These are phyloP conservation scores for Dothideomycetes sp. DNA, from an alignment of 2,329 filamentous ascomycete species.

Conservation along the genomic window DNA sequence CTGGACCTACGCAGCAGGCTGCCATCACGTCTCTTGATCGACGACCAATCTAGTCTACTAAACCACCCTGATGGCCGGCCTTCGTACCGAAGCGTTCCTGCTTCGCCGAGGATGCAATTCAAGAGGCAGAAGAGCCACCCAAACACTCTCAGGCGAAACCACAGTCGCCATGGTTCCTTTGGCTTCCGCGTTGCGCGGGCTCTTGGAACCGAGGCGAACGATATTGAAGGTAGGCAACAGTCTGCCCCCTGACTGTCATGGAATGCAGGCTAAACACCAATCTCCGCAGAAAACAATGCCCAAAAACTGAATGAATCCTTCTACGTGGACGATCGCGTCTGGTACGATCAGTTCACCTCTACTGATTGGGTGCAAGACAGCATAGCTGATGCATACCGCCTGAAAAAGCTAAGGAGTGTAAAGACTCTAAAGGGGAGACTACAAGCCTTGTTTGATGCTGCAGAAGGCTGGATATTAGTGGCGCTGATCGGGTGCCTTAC, in stretches of 20 bases:
- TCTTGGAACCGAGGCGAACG: constrained; percentile 23
- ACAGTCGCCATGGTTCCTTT: constrained; percentile 40
- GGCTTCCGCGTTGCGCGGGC: constrained; percentile 44
- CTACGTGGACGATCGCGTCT: constrained; percentile 74
- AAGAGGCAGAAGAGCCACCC: constrained; percentile 2
- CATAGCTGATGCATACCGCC: constrained; percentile 84
- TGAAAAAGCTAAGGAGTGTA: constrained; percentile 68
- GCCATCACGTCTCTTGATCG: constrained; percentile 19
- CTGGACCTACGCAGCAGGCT: constrained; percentile 21
- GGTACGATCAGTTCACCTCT: constrained; percentile 97
- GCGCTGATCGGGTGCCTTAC: constrained; percentile 81
- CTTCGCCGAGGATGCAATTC: constrained; percentile 13
- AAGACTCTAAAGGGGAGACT: constrained; percentile 79
- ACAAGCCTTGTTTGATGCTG: constrained; percentile 66
- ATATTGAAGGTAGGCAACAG: constrained; percentile 1
- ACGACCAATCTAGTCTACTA: constrained; percentile 39
- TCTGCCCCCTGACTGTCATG: neutral
- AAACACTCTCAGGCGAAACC: constrained; percentile 21
- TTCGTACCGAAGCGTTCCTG: constrained; percentile 33
- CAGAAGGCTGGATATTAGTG: constrained; percentile 89
- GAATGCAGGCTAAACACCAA: neutral
- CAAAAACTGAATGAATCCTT: constrained; percentile 55
- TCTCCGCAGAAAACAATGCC: constrained; percentile 26
- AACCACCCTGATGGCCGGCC: constrained; percentile 23
- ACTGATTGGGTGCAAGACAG: constrained; percentile 98